Evolutionary conservation across 2,329 filamentous ascomycete genomes (phyloP), one percentile per base, ranked within the genome.

Genomic region (Dryadomyces sulphureus): DNA sequence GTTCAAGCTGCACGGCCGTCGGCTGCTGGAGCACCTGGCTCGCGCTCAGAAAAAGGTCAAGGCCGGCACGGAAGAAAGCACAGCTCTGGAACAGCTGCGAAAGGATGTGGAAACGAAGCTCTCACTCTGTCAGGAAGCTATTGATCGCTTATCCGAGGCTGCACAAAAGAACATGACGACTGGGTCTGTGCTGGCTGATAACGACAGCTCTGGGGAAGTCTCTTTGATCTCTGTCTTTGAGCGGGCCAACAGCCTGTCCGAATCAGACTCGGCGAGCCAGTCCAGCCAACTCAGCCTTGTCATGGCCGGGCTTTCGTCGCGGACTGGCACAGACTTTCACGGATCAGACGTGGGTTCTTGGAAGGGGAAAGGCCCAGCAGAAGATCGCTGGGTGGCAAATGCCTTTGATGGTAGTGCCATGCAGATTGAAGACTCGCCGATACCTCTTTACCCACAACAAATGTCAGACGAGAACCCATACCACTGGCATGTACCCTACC

Each of bases 1-100:
- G 9, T 73, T 72, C 43, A 58, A 64, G 17, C 68, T 74, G 17
- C 73, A 77, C 47, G 72, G 72, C 0, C 61, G 62, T 34, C 66
- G 63, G 43, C 57, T 77, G 16, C 50, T 64, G 3, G 57, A 63
- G 24, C 68, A 73, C 53, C 47, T 72, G 0, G 54, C 55, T n/a
- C 62, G 61, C 6, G 60, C 61, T 20, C 62, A 60, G 54, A 64
- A 55, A 49, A 62, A 52, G 36, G 16, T 34, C 3, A 27, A 4
- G 7, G 24, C n/a, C 3, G 16, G 14, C 7, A 7, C 14, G 14
- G 27, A 7, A 35, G 34, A 36, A 12, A 32, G 25, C 40, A 5
- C 2, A 27, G 21, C 16, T 14, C n/a, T 42, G 17, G 25, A 2
- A 54, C 60, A 1, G 51, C 2, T 16, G 16, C 34, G 20, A 5